These are phyloP conservation scores for Psilocybe sp. DNA, from an alignment of 768 basidiomycete species.

Conservation along the genomic window DNA sequence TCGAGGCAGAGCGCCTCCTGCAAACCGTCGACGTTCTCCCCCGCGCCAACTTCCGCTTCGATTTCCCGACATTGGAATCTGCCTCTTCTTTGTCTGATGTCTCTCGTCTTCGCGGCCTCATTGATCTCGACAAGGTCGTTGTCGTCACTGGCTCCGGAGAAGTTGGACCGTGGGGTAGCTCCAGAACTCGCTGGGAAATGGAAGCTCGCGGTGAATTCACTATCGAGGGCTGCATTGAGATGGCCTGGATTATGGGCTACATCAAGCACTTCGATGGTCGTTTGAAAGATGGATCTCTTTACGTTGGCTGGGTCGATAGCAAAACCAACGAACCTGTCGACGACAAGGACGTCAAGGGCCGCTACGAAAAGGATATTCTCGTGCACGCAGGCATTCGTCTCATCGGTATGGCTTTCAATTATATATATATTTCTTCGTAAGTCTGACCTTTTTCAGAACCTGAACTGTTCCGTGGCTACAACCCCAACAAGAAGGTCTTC, in stretches of 20 bases:
- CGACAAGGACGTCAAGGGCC: slow-evolving; percentile 93
- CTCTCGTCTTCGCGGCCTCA: slow-evolving; percentile 75
- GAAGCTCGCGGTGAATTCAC: slow-evolving; percentile 97
- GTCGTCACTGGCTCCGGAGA: slow-evolving; percentile 97
- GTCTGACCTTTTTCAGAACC: slow-evolving; percentile 60
- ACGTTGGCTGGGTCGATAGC: slow-evolving; percentile 98
- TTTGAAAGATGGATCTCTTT: slow-evolving; percentile 85
- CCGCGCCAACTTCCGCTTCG: slow-evolving; percentile 96
- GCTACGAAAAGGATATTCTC: slow-evolving; percentile 93
- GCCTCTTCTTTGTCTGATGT: slow-evolving; percentile 71
- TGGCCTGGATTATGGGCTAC: slow-evolving; percentile 99
- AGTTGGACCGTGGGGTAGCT: slow-evolving; percentile 97
- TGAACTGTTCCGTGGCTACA: slow-evolving; percentile 95
- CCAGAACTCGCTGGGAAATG: slow-evolving; percentile 99
- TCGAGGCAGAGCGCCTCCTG: slow-evolving; percentile 87
- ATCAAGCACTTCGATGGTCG: slow-evolving; percentile 99
- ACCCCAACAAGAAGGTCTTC: slow-evolving; percentile 96
- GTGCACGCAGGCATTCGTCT: slow-evolving; percentile 89
- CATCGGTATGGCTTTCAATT: slow-evolving; percentile 61
- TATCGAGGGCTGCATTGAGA: slow-evolving; percentile 97
- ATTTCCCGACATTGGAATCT: slow-evolving; percentile 85
- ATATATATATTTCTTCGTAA: background rate
- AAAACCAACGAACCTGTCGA: slow-evolving; percentile 93
- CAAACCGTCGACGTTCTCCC: slow-evolving; percentile 92
- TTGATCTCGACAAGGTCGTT: slow-evolving; percentile 94